These are phyloP conservation scores for Spinellus fusiger DNA, from an alignment of 192 early-diverging fungal species.

Conservation along the genomic window DNA sequence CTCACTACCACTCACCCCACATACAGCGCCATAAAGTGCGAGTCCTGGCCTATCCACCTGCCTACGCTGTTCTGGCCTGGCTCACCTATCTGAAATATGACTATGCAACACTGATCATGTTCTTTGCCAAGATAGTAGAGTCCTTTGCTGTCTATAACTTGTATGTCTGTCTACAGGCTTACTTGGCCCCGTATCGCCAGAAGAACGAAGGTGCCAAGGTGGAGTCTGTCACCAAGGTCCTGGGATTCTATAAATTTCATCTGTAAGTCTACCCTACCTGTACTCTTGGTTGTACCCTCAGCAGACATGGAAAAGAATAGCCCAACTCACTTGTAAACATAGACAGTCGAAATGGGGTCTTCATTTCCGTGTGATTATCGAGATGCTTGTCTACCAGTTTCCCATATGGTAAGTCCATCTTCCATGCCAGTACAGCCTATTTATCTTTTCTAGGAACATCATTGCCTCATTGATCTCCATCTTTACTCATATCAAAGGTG, in stretches of 20 bases:
- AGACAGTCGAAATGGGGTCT: conserved; percentile 33
- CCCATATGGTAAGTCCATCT: conserved; percentile 27
- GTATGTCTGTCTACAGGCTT: conserved; percentile 25
- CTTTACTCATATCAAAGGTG: conserved; percentile 30
- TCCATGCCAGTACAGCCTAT: not conserved
- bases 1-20: conserved; percentile 9
- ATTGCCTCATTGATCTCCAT: conserved; percentile 30
- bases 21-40: conserved; percentile 33
- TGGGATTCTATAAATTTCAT: conserved; percentile 16
- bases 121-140: conserved; percentile 29
- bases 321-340: not conserved
- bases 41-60: conserved; percentile 26
- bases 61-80: conserved; percentile 28
- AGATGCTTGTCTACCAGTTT: conserved; percentile 32
- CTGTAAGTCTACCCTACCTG: conserved; percentile 15
- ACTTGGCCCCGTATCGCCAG: conserved; percentile 21
- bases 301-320: not conserved
- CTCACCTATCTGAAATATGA: conserved; percentile 18
- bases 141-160: conserved; percentile 34
- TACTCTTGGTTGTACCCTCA: not conserved
- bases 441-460: conserved; percentile 8
- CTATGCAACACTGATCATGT: conserved; percentile 26
- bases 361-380: conserved; percentile 33
- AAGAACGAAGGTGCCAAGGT: conserved; percentile 22
- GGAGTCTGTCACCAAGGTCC: conserved; percentile 12